A percentile compares a stretch with the other conserved stretches of the same genome.
These are phyloP conservation scores for Microbotryum silenes-acaulis DNA, from an alignment of 1,284 basidiomycete species.

Conservation along the genomic window DNA sequence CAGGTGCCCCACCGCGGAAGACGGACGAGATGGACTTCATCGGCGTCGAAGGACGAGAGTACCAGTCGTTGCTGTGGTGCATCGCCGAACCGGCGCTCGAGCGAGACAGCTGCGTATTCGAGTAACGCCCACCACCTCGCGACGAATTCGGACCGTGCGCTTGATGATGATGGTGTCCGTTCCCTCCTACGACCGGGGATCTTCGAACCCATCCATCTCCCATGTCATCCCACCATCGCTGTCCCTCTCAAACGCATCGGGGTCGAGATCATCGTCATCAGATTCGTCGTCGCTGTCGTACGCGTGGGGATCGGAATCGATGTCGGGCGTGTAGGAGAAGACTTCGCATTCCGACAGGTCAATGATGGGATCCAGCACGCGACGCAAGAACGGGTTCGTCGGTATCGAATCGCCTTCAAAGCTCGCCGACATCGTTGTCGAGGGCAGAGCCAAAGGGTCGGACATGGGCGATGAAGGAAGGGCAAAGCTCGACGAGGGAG, in stretches of 20 bases:
- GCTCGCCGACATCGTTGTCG: constrained; percentile 12
- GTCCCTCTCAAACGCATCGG: constrained; percentile 36
- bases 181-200: too few species aligned
- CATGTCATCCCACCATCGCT: constrained; percentile 24
- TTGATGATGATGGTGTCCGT: background rate
- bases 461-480: constrained; percentile 25
- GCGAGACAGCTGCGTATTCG: background rate
- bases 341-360: constrained; percentile 88
- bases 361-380: constrained; percentile 82
- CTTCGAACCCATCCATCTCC: constrained; percentile 25
- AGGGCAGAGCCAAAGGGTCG: constrained; percentile 20
- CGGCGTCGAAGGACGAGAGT: constrained; percentile 4
- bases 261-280: constrained; percentile 35
- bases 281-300: constrained; percentile 41
- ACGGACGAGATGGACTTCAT: constrained; percentile 29
- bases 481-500: constrained; percentile 19
- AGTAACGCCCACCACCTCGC: background rate
- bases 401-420: constrained; percentile 38
- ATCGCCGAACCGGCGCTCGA: constrained; percentile 4
- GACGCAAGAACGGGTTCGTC: constrained; percentile 73
- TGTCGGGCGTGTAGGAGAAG: constrained; percentile 87
- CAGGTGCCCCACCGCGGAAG: constrained; percentile 6
- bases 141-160: constrained; percentile 2
- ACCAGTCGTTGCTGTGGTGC: constrained; percentile 1
- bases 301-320: constrained; percentile 90